Conservation (phyloP, 176 grass and related monocot genomes). For the Eragrostis curvula region DNA sequence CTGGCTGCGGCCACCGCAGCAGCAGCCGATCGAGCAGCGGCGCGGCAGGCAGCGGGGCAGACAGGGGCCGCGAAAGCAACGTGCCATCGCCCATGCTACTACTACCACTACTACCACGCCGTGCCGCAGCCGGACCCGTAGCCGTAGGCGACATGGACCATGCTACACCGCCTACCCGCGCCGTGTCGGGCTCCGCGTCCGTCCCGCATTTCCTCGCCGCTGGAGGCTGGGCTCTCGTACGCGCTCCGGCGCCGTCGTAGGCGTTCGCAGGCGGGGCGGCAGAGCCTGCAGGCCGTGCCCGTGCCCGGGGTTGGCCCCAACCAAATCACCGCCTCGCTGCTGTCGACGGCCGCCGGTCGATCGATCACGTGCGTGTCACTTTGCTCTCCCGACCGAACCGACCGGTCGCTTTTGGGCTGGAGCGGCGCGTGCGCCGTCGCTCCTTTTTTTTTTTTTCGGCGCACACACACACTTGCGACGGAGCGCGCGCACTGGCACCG, state of each 20-base stretch:
- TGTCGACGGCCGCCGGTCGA: conserved; percentile 4
- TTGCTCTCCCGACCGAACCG: neutral
- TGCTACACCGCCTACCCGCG: neutral
- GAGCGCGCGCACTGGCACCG: neutral
- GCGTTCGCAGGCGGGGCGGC: neutral
- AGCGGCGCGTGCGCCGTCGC: too few relatives aligned
- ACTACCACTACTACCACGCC: too few relatives aligned
- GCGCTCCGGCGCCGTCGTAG: neutral
- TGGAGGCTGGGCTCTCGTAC: neutral
- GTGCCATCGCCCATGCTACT: conserved; percentile 33
- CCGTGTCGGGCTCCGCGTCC: conserved; percentile 9
- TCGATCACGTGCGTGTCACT: conserved; percentile 22
- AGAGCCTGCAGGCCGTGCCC: neutral
- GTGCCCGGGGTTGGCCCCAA: neutral
- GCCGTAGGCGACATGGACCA: conserved; percentile 10
- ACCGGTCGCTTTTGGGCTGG: neutral
- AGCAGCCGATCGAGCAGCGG: neutral
- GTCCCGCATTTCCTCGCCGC: neutral
- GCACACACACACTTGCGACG: neutral
- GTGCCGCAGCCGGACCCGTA: neutral
- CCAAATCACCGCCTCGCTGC: too few relatives aligned
- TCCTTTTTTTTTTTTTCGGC: too few relatives aligned
- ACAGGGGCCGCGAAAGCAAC: conserved; percentile 35
- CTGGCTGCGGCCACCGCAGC: neutral
- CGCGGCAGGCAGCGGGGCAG: neutral